Conservation (phyloP, 1,284 basidiomycete genomes). For the Paramarasmius palmivorus region DNA sequence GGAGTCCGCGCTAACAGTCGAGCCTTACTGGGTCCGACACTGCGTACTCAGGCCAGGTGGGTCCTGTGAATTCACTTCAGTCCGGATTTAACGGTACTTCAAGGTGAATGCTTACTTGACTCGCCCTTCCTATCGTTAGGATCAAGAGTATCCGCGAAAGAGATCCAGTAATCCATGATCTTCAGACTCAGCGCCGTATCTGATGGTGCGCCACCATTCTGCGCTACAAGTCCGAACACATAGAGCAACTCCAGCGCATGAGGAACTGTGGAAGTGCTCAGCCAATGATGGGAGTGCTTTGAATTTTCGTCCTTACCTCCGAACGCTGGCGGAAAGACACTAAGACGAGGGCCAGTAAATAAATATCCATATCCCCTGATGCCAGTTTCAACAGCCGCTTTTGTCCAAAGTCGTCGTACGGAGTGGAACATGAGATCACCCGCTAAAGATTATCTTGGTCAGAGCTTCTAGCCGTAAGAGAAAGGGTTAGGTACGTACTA, state of each 20-base stretch:
- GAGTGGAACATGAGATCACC: conserved; percentile 7
- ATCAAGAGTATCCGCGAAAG: conserved; percentile 7
- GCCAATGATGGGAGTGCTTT: too few species aligned
- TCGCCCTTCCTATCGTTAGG: conserved; percentile 9
- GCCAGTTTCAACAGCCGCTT: conserved; percentile 1
- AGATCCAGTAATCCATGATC: conserved; percentile 10
- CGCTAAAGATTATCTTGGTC: neutral
- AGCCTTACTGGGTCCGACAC: neutral
- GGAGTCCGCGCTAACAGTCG: neutral
- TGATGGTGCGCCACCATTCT: neutral
- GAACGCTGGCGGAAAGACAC: neutral
- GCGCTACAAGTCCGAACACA: neutral
- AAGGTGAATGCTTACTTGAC: neutral
- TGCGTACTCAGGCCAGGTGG: neutral
- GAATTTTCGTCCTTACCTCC: conserved; percentile 5
- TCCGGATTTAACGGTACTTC: too few species aligned
- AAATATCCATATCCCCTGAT: conserved; percentile 7
- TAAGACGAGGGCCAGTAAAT: conserved; percentile 1
- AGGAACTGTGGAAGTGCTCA: neutral
- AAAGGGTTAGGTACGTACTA: conserved; percentile 13
- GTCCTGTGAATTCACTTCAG: neutral
- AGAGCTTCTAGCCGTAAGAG: too few species aligned
- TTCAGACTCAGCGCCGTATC: neutral
- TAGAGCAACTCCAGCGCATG: conserved; percentile 2
- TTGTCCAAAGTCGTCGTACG: conserved; percentile 2